A percentile compares a stretch with the other conserved stretches of the same genome.
Conservation (phyloP, 2,329 filamentous ascomycete genomes). For the Xylaria sp. region DNA sequence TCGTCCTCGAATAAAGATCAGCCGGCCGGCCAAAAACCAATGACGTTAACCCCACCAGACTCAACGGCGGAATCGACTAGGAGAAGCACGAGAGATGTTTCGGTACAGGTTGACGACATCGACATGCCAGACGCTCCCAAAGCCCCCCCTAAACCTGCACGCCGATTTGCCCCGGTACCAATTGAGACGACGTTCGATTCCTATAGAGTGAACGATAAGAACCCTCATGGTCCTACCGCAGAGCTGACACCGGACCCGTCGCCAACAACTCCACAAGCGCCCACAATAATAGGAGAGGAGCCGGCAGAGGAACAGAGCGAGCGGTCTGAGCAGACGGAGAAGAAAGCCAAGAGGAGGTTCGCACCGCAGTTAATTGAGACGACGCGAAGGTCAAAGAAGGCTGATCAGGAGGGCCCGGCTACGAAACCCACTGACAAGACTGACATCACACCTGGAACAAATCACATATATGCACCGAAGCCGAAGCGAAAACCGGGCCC, state of each 20-base stretch:
- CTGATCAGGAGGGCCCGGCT: constrained; percentile 64
- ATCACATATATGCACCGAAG: constrained; percentile 58
- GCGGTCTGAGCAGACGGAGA: constrained; percentile 24
- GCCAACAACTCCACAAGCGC: constrained; percentile 52
- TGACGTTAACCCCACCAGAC: constrained; percentile 18
- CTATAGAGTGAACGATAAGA: constrained; percentile 47
- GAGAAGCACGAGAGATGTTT: constrained; percentile 33
- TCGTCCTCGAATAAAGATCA: constrained; percentile 30
- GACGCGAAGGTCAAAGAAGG: constrained; percentile 69
- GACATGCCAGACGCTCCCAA: constrained; percentile 31
- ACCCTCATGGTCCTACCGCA: constrained; percentile 53
- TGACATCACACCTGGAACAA: constrained; percentile 68
- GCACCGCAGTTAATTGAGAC: constrained; percentile 82
- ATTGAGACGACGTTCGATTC: constrained; percentile 72
- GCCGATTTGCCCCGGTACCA: constrained; percentile 69
- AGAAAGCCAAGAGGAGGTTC: constrained; percentile 57
- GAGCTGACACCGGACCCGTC: constrained; percentile 60
- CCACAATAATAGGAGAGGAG: constrained; percentile 20
- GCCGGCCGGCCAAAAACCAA: constrained; percentile 3
- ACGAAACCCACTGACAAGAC: constrained; percentile 70
- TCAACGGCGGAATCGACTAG: constrained; percentile 24
- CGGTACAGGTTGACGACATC: constrained; percentile 33
- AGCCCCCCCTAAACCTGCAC: constrained; percentile 30
- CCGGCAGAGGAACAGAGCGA: constrained; percentile 27
- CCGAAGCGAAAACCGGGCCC: constrained; percentile 41